These are phyloP conservation scores for Endocladia muricata DNA, from an alignment of 31 red algal genomes.

Conservation along the genomic window DNA sequence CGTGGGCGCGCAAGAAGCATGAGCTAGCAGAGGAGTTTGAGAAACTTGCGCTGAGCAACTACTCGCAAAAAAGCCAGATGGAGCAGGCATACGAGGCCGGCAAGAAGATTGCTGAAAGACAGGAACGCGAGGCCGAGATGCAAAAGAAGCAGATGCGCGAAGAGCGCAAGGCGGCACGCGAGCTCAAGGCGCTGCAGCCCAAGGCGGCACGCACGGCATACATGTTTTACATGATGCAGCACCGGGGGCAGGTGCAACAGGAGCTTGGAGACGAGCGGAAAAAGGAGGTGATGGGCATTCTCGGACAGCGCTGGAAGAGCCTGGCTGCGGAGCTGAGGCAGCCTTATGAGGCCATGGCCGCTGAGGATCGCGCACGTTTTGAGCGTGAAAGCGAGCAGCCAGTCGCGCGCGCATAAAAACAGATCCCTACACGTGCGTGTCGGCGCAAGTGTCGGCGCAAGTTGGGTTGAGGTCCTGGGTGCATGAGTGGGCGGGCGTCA, in stretches of 20 bases:
- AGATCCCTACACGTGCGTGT: neutral
- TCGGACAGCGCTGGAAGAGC: slow-evolving; percentile 60
- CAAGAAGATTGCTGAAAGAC: slow-evolving; percentile 22
- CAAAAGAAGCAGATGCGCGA: slow-evolving; percentile 25
- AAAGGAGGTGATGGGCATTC: slow-evolving; percentile 5
- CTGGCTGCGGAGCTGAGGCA: slow-evolving; percentile 17
- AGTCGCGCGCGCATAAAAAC: neutral
- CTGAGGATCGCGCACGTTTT: slow-evolving; percentile 53
- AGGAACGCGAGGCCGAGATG: slow-evolving; percentile 7
- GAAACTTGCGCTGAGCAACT: slow-evolving; percentile 18
- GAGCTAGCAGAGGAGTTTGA: slow-evolving; percentile 26
- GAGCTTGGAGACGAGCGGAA: slow-evolving; percentile 7
- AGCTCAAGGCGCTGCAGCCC: slow-evolving; percentile 34
- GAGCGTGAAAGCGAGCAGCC: slow-evolving; percentile 17
- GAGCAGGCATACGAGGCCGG: neutral
- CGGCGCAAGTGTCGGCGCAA: neutral
- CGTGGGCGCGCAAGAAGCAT: neutral
- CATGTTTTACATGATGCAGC: slow-evolving; percentile 29
- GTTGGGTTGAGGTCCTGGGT: neutral
- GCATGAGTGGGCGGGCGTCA: neutral
- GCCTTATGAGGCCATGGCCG: slow-evolving; percentile 26
- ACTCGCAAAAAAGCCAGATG: slow-evolving; percentile 1
- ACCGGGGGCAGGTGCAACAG: slow-evolving; percentile 3
- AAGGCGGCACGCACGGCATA: slow-evolving; percentile 51
- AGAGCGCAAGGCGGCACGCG: slow-evolving; percentile 47